Evolutionary conservation across 371 early-diverging fungal genomes (phyloP).

Genomic region (Mortierella sp.): DNA sequence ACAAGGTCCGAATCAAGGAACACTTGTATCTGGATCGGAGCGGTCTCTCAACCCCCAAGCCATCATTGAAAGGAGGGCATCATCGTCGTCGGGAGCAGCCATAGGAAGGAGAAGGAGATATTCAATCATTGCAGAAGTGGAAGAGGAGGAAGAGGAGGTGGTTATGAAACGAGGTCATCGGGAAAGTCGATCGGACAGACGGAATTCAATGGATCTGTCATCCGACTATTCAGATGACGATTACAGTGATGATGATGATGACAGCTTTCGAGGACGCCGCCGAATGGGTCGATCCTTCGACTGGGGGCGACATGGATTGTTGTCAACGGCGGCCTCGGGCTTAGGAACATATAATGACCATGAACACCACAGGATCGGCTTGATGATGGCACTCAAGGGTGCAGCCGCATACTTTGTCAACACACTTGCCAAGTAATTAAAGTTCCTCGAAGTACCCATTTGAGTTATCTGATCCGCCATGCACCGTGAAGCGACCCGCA

Average conservation of each 20-base stretch:
- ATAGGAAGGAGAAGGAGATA: slow-evolving; percentile 9
- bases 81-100: background rate
- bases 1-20: slow-evolving; percentile 3
- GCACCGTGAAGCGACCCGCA: too few relatives aligned
- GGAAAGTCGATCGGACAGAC: background rate
- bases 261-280: background rate
- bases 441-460: background rate
- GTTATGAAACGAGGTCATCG: background rate
- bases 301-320: background rate
- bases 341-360: slow-evolving; percentile 10
- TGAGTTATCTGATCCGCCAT: too few relatives aligned
- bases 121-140: slow-evolving; percentile 23
- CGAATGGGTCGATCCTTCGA: background rate
- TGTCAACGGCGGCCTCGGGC: background rate
- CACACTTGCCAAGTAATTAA: too few relatives aligned
- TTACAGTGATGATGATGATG: slow-evolving; percentile 4
- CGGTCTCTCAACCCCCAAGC: slow-evolving; percentile 22
- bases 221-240: slow-evolving; percentile 10
- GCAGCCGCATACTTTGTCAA: slow-evolving; percentile 6
- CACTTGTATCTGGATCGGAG: background rate
- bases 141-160: background rate
- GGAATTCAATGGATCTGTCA: slow-evolving; percentile 7
- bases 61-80: slow-evolving; percentile 3
- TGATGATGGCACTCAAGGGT: slow-evolving; percentile 24
- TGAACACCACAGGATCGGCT: slow-evolving; percentile 12